Evolutionary conservation across 2,329 filamentous ascomycete genomes (phyloP), one percentile per base, ranked within the genome.

Genomic region (Fusarium sarcochroum): DNA sequence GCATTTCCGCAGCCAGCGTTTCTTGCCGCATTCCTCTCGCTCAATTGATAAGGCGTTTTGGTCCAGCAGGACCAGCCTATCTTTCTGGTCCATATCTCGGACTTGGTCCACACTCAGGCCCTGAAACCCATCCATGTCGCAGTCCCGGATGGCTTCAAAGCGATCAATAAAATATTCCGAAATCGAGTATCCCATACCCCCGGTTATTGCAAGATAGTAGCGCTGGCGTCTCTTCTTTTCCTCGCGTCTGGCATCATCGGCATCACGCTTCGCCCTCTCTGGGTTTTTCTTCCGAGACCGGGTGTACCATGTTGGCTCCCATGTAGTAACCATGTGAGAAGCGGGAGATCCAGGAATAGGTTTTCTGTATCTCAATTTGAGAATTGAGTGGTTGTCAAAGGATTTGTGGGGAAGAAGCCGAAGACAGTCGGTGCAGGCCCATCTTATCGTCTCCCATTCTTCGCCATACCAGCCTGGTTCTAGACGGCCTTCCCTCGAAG

Each of bases 401-500:
- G 35, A 27, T 17, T 45, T 46, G 30, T 62, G 57, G 1, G 53
- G 5, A 1, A 71, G 50, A n/a, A 71, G 68, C 15, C 59, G 61
- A 7, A 64, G 52, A 15, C 69, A 70, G 2, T 46, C 15, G 0
- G 50, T 50, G 35, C 68, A 71, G 2, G 68, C 57, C 68, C 68
- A 71, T 13, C 53, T 62, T 13, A 69, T 66, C 8, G 4, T 7
- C 2, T 37, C 35, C 58, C 67, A 66, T 14, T n/a, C 23, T 4
- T 17, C 21, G 5, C 49, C 44, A 0, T 17, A 6, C 55, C 49
- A 68, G 14, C 13, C 20, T 5, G 58, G 64, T 4, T 35, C 21
- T 9, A 62, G 10, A 2, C 7, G 4, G 17, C 45, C 25, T 10
- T 58, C 32, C 2, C 46, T 15, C 3, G 67, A 50, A 1, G 41